Evolutionary conservation across 2,329 filamentous ascomycete genomes (phyloP), one percentile per base, ranked within the genome.

Genomic region (Lasiodiplodia sp.): DNA sequence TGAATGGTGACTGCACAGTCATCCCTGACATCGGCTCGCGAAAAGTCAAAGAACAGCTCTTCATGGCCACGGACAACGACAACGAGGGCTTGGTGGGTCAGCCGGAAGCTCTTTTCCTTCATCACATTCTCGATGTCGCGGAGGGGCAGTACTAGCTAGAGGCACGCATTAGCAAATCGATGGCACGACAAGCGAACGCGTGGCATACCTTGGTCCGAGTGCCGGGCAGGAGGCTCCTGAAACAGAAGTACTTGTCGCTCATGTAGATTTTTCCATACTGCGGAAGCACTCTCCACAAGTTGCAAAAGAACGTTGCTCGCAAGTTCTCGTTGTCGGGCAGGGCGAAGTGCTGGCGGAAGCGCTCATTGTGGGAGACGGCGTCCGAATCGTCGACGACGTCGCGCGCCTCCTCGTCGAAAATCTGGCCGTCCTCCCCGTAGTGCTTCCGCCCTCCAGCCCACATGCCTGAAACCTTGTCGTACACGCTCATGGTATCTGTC

Each of bases 261-360:
- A 98, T 90, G 80, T 99, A 99, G 40, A 98, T 92, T 80, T 98
- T 99, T 73, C 96, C 96, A 75, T 97, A 98, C 2, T 98, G 85
- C 2, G 96, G 96, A 37, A 98, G 81, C 0, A 97, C 93, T 2
- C 94, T 90, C 73, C 96, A 89, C n/a, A 98, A 85, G 76, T 92
- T 92, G n/a, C 92, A 93, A 79, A 94, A 98, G 80, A 96, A 98
- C 0, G 93, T 92, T 1, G 95, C 94, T 71, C 93, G 90, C 1
- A 99, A 87, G 76, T 89, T 91, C 77, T 99, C 96, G 0, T 89
- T 89, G 40, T 89, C 85, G 0, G 94, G 92, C n/a, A 98, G 85
- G 1, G 93, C 92, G 81, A 99, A 99, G 75, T 98, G 94, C 1
- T 90, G 88, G 55, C 93, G 89, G 80, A 98, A 98, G 31, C 95